Conservation (phyloP, 495 filamentous ascomycete species). For the Neurospora tetraspora region DNA sequence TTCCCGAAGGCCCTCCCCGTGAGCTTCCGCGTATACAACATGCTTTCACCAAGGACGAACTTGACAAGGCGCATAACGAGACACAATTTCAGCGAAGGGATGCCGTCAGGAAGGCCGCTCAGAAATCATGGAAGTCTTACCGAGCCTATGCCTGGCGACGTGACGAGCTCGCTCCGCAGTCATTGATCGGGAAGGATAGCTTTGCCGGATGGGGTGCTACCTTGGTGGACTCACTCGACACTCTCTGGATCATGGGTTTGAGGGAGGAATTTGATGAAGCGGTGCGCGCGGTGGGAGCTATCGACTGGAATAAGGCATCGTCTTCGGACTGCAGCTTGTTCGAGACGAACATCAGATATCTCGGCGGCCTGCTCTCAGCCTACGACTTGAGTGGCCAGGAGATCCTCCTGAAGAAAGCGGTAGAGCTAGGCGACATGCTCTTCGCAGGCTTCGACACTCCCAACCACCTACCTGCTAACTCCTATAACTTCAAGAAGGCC, state of each 20-base stretch:
- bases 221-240: conserved; percentile 75
- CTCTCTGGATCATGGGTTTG: conserved; percentile 84
- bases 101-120: conserved; percentile 55
- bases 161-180: conserved; percentile 63
- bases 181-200: conserved; percentile 45
- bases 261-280: conserved; percentile 72
- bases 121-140: conserved; percentile 68
- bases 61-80: conserved; percentile 18
- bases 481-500: conserved; percentile 46
- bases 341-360: conserved; percentile 70
- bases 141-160: conserved; percentile 61
- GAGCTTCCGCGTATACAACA: conserved; percentile 32
- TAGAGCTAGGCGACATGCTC: conserved; percentile 73
- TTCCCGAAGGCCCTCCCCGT: conserved; percentile 25
- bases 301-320: conserved; percentile 71
- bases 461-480: conserved; percentile 73
- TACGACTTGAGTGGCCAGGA: conserved; percentile 56
- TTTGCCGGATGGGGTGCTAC: conserved; percentile 87
- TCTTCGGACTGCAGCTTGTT: conserved; percentile 51
- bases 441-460: conserved; percentile 84
- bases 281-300: conserved; percentile 54
- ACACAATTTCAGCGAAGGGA: conserved; percentile 16
- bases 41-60: conserved; percentile 24
- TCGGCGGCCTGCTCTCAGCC: conserved; percentile 69
- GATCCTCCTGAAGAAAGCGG: conserved; percentile 63